Evolutionary conservation across 805 yeast species (phyloP), one percentile per base, ranked within the genome.

Genomic region (Wickerhamomyces mucosus): DNA sequence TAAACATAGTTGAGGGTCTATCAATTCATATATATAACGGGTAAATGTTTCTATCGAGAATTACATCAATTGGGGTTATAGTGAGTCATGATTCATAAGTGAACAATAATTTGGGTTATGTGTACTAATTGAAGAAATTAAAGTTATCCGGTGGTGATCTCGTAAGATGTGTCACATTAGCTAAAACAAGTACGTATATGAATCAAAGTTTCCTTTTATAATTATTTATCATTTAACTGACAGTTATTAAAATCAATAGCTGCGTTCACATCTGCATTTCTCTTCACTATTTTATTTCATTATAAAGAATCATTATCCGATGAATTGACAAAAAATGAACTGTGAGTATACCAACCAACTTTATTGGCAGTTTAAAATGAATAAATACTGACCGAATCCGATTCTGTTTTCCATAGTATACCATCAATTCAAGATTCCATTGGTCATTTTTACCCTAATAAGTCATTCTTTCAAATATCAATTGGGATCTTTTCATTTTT

Each of bases 391-490:
- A 36, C 32, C 6, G 11, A 6, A n/a, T n/a, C n/a, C n/a, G n/a
- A n/a, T n/a, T 10, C 12, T 4, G 21, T 31, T 5, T 10, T 13
- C 10, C 15, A 14, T 13, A 40, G 43, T 20, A 19, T 43, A 4
- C 47, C 47, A 2, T 35, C 44, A 7, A 33, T 43, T 4, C 31
- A 32, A 25, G 44, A 38, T 14, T 26, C 31, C 8, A 33, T 35
- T 9, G 35, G 37, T 3, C 39, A 36, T 2, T 34, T 28, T 12
- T 39, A 41, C 24, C 47, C 47, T 11, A 36, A 31, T 9, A 41
- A 32, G 15, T 32, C 43, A 4, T 26, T 43, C 3, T 43, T 34
- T 20, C 40, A 43, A 21, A 34, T 43, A 3, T 23, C 25, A 1
- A 37, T 39, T 11, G 45, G 41, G 1, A 15, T 43, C 3, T 21